These are phyloP conservation scores for Leccinum rimulosum DNA, from an alignment of 768 basidiomycete species.

Conservation along the genomic window DNA sequence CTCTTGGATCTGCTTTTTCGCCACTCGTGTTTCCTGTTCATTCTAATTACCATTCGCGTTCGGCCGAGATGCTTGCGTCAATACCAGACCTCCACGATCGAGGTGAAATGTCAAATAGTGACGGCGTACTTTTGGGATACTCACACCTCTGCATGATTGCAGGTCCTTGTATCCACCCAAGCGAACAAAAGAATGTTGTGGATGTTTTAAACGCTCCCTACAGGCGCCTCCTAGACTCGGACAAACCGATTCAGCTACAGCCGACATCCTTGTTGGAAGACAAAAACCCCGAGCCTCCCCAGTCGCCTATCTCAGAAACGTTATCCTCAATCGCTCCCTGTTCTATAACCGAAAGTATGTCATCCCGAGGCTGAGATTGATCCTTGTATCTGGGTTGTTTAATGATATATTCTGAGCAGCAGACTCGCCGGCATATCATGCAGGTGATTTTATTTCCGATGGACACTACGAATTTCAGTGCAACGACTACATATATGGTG, in stretches of 20 bases:
- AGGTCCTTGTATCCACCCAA: background rate
- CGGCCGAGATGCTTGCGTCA: background rate
- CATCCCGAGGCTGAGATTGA: background rate
- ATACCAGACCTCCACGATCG: background rate
- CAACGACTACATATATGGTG: background rate
- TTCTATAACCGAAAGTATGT: background rate
- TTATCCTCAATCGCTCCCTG: background rate
- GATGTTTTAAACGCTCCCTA: background rate
- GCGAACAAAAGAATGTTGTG: background rate
- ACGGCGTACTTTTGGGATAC: background rate
- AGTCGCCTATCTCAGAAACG: background rate
- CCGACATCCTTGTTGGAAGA: background rate
- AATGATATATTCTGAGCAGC: background rate
- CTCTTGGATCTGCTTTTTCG: background rate
- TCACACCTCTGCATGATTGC: background rate
- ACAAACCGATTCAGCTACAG: background rate
- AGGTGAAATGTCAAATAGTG: background rate
- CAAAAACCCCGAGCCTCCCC: background rate
- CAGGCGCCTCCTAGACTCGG: background rate
- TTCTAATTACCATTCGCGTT: background rate
- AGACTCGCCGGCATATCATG: background rate
- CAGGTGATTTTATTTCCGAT: background rate
- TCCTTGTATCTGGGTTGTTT: background rate
- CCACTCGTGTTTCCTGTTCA: background rate
- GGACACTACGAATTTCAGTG: background rate